Evolutionary conservation across 768 basidiomycete species (phyloP).

Genomic region (Rhizopogon vulgaris): DNA sequence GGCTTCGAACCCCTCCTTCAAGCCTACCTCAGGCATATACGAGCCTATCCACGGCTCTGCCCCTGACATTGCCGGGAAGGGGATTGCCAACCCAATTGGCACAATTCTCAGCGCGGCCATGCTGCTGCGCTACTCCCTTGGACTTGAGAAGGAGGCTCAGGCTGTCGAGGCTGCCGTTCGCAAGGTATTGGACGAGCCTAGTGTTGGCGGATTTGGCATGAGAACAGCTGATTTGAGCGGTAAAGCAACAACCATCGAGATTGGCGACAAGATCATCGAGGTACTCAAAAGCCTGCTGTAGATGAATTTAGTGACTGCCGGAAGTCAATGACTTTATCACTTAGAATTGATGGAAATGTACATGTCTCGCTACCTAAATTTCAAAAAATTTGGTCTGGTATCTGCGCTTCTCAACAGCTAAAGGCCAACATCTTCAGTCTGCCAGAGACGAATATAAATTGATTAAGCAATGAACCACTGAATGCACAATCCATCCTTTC

Average conservation of each 20-base stretch:
- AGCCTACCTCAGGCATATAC: slow-evolving; percentile 83
- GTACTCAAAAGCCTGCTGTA: slow-evolving; percentile 55
- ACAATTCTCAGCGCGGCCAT: slow-evolving; percentile 93
- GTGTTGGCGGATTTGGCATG: slow-evolving; percentile 66
- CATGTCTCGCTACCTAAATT: background rate
- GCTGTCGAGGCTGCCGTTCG: slow-evolving; percentile 89
- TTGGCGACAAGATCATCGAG: slow-evolving; percentile 82
- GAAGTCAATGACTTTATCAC: background rate
- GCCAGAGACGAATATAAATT: background rate
- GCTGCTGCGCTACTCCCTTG: slow-evolving; percentile 92
- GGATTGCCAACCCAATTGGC: slow-evolving; percentile 92
- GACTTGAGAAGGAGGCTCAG: slow-evolving; percentile 75
- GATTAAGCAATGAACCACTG: background rate
- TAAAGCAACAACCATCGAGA: slow-evolving; percentile 60
- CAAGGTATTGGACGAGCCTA: slow-evolving; percentile 72
- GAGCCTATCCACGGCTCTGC: slow-evolving; percentile 97
- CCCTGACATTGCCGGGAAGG: slow-evolving; percentile 91
- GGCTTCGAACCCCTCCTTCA: slow-evolving; percentile 49
- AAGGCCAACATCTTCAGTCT: background rate
- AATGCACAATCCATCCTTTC: background rate
- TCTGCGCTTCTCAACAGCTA: too few species aligned
- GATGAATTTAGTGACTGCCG: slow-evolving; percentile 2
- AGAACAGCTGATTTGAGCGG: slow-evolving; percentile 90
- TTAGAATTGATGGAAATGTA: background rate
- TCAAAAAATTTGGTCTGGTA: background rate